Conservation (phyloP, 306 rosid species). For the Cicer yamashitae region DNA sequence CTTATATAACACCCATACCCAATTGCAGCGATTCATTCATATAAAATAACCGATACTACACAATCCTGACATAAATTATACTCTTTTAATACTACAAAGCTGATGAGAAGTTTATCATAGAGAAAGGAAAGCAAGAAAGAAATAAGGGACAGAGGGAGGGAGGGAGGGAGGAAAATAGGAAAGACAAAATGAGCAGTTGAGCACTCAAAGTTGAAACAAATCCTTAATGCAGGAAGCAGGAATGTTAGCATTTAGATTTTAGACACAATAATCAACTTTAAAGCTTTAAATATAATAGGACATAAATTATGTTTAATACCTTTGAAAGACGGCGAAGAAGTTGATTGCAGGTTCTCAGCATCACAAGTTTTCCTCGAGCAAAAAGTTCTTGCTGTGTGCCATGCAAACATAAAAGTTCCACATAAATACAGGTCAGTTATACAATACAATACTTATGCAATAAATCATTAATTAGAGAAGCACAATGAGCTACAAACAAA, state of each 20-base stretch:
- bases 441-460: neutral
- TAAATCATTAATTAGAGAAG: conserved; percentile 23
- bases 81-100: conserved; percentile 4
- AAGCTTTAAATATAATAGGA: neutral
- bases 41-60: neutral
- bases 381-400: conserved; percentile 87
- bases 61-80: conserved; percentile 20
- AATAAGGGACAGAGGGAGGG: neutral
- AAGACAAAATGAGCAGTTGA: conserved; percentile 5
- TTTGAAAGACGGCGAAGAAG: conserved; percentile 97
- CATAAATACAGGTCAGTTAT: conserved; percentile 23
- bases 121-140: conserved; percentile 4
- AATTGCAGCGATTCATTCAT: conserved; percentile 8
- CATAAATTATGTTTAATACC: conserved; percentile 53
- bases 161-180: neutral
- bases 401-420: conserved; percentile 43
- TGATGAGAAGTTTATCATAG: neutral
- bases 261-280: neutral
- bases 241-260: neutral
- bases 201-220: conserved; percentile 2
- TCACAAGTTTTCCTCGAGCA: conserved; percentile 97
- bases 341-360: conserved; percentile 98
- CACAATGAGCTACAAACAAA: conserved; percentile 32
- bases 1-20: neutral
- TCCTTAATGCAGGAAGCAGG: neutral